These are phyloP conservation scores for Daucus carota DNA, from an alignment of 129 eudicot species.

Conservation along the genomic window DNA sequence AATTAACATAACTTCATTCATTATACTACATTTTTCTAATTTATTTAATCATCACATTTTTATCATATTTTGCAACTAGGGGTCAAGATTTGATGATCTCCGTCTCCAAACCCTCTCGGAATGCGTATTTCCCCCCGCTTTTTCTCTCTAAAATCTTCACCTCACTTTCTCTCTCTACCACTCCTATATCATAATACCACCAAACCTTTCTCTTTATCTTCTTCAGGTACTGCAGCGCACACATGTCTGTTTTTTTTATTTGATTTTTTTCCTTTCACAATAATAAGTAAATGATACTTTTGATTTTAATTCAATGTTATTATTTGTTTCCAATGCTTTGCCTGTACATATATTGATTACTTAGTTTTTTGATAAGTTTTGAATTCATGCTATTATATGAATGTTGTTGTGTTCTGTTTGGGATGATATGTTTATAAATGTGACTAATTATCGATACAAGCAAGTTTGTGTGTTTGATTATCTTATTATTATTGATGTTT, in stretches of 20 bases:
- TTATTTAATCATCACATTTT: no score
- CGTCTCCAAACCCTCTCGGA: not conserved
- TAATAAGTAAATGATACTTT: no score
- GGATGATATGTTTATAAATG: no score
- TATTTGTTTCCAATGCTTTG: no score
- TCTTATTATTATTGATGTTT: not conserved
- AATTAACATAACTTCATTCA: no score
- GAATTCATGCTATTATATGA: no score
- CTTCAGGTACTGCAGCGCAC: slow-evolving; percentile 19
- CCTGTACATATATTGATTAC: no score
- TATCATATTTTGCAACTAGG: not conserved
- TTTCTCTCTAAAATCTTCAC: slow-evolving; percentile 9
- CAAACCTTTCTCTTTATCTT: slow-evolving; percentile 13
- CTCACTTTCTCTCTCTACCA: slow-evolving; percentile 16
- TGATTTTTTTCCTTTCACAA: no score
- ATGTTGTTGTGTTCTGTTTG: no score
- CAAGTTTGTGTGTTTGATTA: not conserved
- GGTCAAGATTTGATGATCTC: not conserved
- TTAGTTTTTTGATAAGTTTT: no score
- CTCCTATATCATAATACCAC: slow-evolving; percentile 9
- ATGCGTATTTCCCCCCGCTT: slow-evolving; percentile 1
- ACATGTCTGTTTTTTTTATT: not conserved
- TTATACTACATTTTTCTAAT: no score
- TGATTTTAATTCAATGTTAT: no score
- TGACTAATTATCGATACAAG: not conserved